Evolutionary conservation across 352 stramenopile genomes (phyloP), one percentile per base, ranked within the genome.

Genomic region (Elongisporangium anandrum): DNA sequence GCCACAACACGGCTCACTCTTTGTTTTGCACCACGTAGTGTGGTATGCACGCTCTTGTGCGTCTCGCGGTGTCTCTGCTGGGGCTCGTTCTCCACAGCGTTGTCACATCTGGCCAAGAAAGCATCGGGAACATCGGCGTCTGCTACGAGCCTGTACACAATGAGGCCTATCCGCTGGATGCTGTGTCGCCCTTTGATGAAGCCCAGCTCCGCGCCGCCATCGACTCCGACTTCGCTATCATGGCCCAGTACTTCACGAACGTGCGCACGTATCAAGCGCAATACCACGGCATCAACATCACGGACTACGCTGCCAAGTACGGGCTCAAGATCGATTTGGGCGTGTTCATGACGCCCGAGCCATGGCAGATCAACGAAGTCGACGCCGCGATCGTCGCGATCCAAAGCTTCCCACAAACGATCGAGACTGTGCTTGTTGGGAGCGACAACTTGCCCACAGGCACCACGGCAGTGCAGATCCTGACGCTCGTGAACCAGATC

Each of bases 91-190:
- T 9, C 6, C 29, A 41, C 4, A 41, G 29, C 29, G 29, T 15
- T 8, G 29, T 41, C 29, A 8, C 29, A 13, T 15, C 29, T 8
- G n/a, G n/a, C n/a, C n/a, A n/a, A n/a, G 29, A 41, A 13, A 41
- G 29, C 29, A 15, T 41, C 9, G 29, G 29, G 9, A 41, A 41
- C 13, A 8, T 41, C 29, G 77, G 75, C 2, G 73, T 69, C 2
- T 93, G 83, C 73, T 93, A 95, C 63, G 87, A 78, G 5, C 83
- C 83, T 13, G 87, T 92, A 55, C 83, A 95, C 61, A 84, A 88
- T 59, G 29, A 41, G 9, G 13, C 65, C 0, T 41, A 41, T 41
- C 29, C 29, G 9, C 29, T 41, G 29, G 9, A 8, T 41, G 29
- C 29, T 15, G 29, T 8, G 1, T 2, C 29, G 9, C 9, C 9